Evolutionary conservation across 2,329 filamentous ascomycete genomes (phyloP).

Genomic region (Fusarium sp.): DNA sequence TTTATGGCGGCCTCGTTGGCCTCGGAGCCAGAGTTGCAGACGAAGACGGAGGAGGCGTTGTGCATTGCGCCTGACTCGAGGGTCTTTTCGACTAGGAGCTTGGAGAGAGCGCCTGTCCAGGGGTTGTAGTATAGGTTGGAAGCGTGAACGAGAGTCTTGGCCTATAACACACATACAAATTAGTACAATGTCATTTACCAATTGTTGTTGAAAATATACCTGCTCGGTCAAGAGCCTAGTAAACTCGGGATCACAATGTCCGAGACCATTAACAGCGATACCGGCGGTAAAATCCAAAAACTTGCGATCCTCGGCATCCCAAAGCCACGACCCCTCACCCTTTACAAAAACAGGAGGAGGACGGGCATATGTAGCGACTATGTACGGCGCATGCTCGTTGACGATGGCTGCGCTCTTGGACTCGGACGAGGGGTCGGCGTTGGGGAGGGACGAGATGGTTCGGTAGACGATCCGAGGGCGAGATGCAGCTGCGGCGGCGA

Average conservation of each 20-base stretch:
- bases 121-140: slow-evolving; percentile 98
- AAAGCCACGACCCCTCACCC: slow-evolving; percentile 86
- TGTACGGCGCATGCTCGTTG: slow-evolving; percentile 78
- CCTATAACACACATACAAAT: slow-evolving; percentile 48
- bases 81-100: slow-evolving; percentile 84
- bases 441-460: slow-evolving; percentile 57
- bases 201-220: slow-evolving; percentile 51
- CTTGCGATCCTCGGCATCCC: slow-evolving; percentile 85
- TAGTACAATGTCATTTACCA: background rate
- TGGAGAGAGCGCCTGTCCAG: slow-evolving; percentile 89
- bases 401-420: slow-evolving; percentile 79
- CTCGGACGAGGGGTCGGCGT: slow-evolving; percentile 75
- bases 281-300: slow-evolving; percentile 96
- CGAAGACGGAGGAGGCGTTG: slow-evolving; percentile 79
- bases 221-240: slow-evolving; percentile 78
- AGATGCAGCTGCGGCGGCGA: slow-evolving; percentile 34
- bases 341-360: slow-evolving; percentile 89
- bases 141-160: slow-evolving; percentile 82
- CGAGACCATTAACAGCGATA: slow-evolving; percentile 92
- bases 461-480: slow-evolving; percentile 44
- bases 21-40: slow-evolving; percentile 96
- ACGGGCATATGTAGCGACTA: slow-evolving; percentile 95
- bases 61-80: slow-evolving; percentile 81
- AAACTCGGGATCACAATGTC: slow-evolving; percentile 86
- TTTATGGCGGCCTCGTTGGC: slow-evolving; percentile 98